Evolutionary conservation across 495 filamentous ascomycete genomes (phyloP).

Genomic region (Neurospora sp.): DNA sequence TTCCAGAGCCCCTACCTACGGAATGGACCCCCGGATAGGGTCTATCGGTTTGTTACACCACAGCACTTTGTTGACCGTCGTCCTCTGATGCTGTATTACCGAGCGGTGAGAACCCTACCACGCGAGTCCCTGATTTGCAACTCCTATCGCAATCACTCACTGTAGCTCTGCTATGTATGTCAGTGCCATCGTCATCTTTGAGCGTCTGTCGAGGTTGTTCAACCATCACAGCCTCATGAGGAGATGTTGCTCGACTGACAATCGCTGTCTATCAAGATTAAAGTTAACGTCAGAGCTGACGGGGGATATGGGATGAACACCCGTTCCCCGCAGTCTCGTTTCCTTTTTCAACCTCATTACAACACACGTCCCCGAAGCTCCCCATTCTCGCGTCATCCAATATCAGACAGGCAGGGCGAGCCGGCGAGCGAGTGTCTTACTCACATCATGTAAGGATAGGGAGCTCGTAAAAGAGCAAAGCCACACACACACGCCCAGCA

Average conservation of each 20-base stretch:
- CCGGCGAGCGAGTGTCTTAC: background rate
- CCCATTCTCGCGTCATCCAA: background rate
- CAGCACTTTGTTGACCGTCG: background rate
- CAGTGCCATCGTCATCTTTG: background rate
- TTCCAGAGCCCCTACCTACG: background rate
- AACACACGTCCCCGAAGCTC: background rate
- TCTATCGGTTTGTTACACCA: background rate
- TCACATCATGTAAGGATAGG: background rate
- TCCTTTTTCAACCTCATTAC: background rate
- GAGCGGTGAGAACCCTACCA: background rate
- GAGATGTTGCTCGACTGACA: background rate
- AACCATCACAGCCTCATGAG: background rate
- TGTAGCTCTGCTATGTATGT: background rate
- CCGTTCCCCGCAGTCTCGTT: background rate
- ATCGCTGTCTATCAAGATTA: background rate
- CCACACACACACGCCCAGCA: background rate
- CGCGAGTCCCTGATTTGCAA: background rate
- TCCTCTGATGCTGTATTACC: background rate
- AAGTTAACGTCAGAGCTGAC: background rate
- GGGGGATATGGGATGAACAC: background rate
- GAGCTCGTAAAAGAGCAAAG: background rate
- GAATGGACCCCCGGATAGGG: background rate
- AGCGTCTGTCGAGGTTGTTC: background rate
- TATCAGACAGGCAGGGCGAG: background rate
- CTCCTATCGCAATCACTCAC: background rate